These are phyloP conservation scores for Talaromyces islandicus DNA, from an alignment of 2,329 filamentous ascomycete genomes.

Conservation along the genomic window DNA sequence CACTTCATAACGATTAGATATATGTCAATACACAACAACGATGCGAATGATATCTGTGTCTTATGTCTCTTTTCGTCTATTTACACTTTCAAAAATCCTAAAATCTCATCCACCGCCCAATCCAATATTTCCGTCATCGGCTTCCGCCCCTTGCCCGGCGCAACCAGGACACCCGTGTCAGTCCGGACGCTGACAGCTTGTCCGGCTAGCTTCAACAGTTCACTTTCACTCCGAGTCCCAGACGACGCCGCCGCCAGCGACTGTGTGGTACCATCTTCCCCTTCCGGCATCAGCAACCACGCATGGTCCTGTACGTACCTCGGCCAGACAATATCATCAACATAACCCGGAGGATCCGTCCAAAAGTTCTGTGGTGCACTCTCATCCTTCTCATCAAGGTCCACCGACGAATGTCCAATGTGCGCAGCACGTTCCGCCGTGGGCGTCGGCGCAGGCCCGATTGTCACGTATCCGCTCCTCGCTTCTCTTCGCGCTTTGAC, in stretches of 20 bases:
- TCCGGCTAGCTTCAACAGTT: constrained; percentile 24
- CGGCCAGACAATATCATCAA: constrained; percentile 92
- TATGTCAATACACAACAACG: not conserved
- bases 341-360: constrained; percentile 89
- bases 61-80: not conserved
- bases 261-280: constrained; percentile 46
- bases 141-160: constrained; percentile 48
- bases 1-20: not conserved
- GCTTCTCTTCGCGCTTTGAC: constrained; percentile 36
- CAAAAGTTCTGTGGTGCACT: constrained; percentile 69
- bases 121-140: constrained; percentile 58
- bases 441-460: constrained; percentile 31
- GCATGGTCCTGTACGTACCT: constrained; percentile 78
- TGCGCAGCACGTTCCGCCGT: not conserved
- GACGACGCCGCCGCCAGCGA: constrained; percentile 4
- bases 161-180: constrained; percentile 40
- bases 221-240: constrained; percentile 29
- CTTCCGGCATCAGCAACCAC: constrained; percentile 67
- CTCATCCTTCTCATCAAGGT: constrained; percentile 26
- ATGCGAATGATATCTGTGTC: not conserved
- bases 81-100: constrained; percentile 30
- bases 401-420: constrained; percentile 13
- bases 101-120: constrained; percentile 63
- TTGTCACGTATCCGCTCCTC: constrained; percentile 43
- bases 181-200: constrained; percentile 37